Conservation (phyloP, 768 basidiomycete genomes). For the Trametes cinnabarina region DNA sequence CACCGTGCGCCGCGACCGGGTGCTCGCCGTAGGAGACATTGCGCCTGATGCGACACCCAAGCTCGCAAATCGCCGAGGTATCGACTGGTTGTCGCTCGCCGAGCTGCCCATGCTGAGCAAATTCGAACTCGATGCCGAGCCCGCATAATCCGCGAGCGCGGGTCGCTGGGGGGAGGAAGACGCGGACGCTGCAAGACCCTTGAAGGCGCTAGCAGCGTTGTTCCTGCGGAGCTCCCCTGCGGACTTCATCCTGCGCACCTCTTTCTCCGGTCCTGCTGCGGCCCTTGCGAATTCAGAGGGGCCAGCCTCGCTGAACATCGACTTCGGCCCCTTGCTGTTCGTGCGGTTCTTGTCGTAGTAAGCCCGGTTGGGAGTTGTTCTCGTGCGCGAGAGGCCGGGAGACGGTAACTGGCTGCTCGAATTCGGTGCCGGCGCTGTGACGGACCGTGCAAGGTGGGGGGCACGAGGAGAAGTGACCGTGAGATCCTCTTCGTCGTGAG, state of each 20-base stretch:
- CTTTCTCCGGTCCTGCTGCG: conserved; percentile 40
- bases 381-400: conserved; percentile 61
- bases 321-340: conserved; percentile 20
- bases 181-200: conserved; percentile 27
- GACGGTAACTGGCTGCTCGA: conserved; percentile 16
- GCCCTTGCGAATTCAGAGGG: conserved; percentile 8
- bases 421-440: conserved; percentile 38
- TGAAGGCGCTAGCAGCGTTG: conserved; percentile 30
- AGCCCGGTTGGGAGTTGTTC: conserved; percentile 64
- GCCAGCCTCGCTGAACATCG: conserved; percentile 20
- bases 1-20: conserved; percentile 41
- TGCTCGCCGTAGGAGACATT: conserved; percentile 34
- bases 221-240: conserved; percentile 72
- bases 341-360: conserved; percentile 33
- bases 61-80: conserved; percentile 59
- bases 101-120: conserved; percentile 42
- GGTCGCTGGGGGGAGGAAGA: conserved; percentile 40
- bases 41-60: conserved; percentile 51
- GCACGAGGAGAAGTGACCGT: conserved; percentile 68
- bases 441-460: conserved; percentile 50
- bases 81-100: conserved; percentile 34
- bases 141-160: conserved; percentile 48
- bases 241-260: conserved; percentile 83
- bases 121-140: conserved; percentile 71
- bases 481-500: conserved; percentile 58